These are phyloP conservation scores for Myxozyma sirexii DNA, from an alignment of 805 yeast species.

Conservation along the genomic window DNA sequence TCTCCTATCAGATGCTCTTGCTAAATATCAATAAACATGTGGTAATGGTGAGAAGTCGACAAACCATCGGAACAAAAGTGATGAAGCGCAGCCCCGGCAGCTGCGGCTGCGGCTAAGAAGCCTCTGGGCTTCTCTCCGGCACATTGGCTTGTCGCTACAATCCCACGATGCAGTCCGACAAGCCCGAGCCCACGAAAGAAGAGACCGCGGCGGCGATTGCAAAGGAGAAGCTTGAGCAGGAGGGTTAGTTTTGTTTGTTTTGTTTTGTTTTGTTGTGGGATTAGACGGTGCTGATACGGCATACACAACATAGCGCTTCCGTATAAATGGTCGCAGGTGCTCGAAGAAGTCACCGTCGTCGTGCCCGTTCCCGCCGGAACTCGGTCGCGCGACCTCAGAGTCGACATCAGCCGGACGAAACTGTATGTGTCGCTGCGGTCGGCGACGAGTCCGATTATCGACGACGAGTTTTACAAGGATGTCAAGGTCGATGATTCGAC, in stretches of 20 bases:
- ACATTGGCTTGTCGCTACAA: no score
- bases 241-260: conserved; percentile 6
- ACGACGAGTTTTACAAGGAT: conserved; percentile 45
- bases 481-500: conserved; percentile 43
- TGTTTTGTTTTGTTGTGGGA: no score
- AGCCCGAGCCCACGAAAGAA: conserved; percentile 25
- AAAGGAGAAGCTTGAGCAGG: conserved; percentile 31
- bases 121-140: no score
- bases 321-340: conserved; percentile 48
- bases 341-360: conserved; percentile 47
- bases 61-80: no score
- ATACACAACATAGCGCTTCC: conserved; percentile 37
- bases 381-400: conserved; percentile 43
- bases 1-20: no score
- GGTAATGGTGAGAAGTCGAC: no score
- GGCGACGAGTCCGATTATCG: conserved; percentile 35
- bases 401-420: conserved; percentile 36
- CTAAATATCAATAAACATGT: no score
- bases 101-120: no score
- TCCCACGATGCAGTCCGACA: not conserved
- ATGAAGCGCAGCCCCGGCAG: no score
- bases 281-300: no score
- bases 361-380: conserved; percentile 42
- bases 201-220: conserved; percentile 30
- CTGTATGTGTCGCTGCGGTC: conserved; percentile 35